Percentiles rank a stretch among this genome's conserved stretches.
Conservation (phyloP, 495 filamentous ascomycete genomes). For the Trichoderma virens region DNA sequence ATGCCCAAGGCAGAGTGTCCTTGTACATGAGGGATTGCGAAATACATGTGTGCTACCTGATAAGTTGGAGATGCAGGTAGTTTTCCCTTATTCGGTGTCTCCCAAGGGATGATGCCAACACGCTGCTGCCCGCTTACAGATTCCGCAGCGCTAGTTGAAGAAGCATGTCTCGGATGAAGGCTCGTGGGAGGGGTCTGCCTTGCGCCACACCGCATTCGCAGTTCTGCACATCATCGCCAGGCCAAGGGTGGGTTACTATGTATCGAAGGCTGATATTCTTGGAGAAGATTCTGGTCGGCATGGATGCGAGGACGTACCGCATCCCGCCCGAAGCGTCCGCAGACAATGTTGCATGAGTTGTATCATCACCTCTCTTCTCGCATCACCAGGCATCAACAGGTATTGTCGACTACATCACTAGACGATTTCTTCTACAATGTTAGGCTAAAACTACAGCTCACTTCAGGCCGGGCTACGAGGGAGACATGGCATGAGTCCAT, state of each 20-base stretch:
- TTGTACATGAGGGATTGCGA: background rate
- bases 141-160: background rate
- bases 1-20: background rate
- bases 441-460: background rate
- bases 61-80: too few species aligned
- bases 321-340: background rate
- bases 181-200: background rate
- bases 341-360: background rate
- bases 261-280: background rate
- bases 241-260: slow-evolving; percentile 1
- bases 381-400: background rate
- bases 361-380: background rate
- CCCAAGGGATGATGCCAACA: background rate
- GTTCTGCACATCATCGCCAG: slow-evolving; percentile 2
- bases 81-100: background rate
- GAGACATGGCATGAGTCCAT: background rate
- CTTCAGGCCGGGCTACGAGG: background rate
- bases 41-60: too few species aligned
- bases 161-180: slow-evolving; percentile 5
- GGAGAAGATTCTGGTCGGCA: background rate
- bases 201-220: background rate
- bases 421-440: too few species aligned
- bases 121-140: background rate
- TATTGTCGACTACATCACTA: too few species aligned
- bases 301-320: background rate